These are phyloP conservation scores for Cercospora beticola DNA, from an alignment of 2,329 filamentous ascomycete species.

Conservation along the genomic window DNA sequence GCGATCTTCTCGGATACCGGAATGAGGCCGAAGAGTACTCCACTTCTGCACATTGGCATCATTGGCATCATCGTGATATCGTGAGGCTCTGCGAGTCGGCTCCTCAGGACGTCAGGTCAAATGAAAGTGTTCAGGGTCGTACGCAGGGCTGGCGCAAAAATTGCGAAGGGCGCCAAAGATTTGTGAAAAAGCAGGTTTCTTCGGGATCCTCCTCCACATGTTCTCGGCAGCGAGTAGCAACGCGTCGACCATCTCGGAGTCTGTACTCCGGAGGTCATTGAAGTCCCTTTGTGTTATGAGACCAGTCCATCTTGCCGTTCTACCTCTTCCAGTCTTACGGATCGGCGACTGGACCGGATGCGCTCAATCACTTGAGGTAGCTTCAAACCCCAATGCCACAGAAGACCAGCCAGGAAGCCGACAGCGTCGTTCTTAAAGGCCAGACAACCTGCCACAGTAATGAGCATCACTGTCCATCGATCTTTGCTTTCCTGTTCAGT, in stretches of 20 bases:
- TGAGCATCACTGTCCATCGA: conserved; percentile 86
- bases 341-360: conserved; percentile 17
- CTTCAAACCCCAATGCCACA: conserved; percentile 70
- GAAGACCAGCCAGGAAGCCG: conserved; percentile 78
- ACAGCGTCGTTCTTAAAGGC: conserved; percentile 89
- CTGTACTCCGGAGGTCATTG: background rate
- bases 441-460: conserved; percentile 77
- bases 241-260: background rate
- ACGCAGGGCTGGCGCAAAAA: background rate
- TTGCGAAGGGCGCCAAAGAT: background rate
- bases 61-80: conserved; percentile 1
- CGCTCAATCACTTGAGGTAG: conserved; percentile 23
- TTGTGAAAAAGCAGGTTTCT: background rate
- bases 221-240: background rate
- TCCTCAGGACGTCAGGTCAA: background rate
- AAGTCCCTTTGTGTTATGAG: background rate
- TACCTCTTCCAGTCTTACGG: conserved; percentile 23
- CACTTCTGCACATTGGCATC: conserved; percentile 5
- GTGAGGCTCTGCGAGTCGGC: background rate
- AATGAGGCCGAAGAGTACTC: background rate
- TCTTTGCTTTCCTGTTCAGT: conserved; percentile 68
- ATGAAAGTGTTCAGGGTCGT: background rate
- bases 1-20: conserved; percentile 5
- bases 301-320: conserved; percentile 21
- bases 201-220: background rate